These are phyloP conservation scores for Monosporascus sp. DNA, from an alignment of 2,329 filamentous ascomycete genomes.

Conservation along the genomic window DNA sequence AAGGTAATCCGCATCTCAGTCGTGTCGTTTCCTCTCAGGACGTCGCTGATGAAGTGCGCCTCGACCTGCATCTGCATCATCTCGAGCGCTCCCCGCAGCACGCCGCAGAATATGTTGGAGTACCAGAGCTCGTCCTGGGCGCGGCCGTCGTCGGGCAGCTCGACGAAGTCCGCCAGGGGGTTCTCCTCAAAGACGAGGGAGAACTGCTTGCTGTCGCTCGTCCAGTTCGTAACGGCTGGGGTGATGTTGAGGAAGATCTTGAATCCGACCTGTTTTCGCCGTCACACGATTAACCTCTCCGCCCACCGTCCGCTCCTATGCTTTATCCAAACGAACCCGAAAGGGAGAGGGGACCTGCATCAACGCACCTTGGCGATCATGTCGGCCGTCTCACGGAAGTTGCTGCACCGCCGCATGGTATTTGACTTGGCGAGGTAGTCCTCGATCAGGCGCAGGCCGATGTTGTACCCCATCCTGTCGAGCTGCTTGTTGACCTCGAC, in stretches of 20 bases:
- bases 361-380: conserved; percentile 78
- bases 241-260: conserved; percentile 99
- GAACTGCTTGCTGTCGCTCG: conserved; percentile 92
- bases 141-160: conserved; percentile 89
- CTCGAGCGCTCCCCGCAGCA: conserved; percentile 83
- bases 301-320: too few species aligned
- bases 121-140: conserved; percentile 98
- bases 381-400: conserved; percentile 93
- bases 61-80: conserved; percentile 99
- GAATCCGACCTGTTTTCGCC: conserved; percentile 71
- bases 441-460: conserved; percentile 90
- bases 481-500: conserved; percentile 94
- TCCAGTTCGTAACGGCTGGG: conserved; percentile 91
- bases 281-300: too few species aligned
- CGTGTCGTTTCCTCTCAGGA: conserved; percentile 87
- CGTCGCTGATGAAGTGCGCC: conserved; percentile 90
- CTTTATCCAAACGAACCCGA: not conserved
- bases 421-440: conserved; percentile 96
- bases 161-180: conserved; percentile 93
- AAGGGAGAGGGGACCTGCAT: not conserved
- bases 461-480: conserved; percentile 99
- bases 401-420: conserved; percentile 79
- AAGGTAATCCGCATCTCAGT: conserved; percentile 95
- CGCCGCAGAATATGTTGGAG: conserved; percentile 93
- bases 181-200: conserved; percentile 96